Evolutionary conservation across 108 stramenopile genomes (phyloP).

Genomic region (Pseudonitzschia multistriata): DNA sequence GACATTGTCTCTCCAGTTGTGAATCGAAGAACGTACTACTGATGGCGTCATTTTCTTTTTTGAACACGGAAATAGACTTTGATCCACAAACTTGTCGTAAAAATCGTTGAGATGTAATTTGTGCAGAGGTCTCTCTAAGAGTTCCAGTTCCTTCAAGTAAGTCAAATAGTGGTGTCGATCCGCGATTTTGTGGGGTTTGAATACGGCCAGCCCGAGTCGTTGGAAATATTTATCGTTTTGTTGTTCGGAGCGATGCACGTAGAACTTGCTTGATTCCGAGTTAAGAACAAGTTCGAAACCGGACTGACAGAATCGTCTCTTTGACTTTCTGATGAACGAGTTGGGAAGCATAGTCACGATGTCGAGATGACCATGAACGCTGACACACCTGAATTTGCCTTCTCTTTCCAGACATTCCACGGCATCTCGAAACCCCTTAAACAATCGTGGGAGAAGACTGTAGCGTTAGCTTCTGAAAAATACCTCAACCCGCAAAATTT

Average conservation of each 20-base stretch:
- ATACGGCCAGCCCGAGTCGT: slow-evolving; percentile 3
- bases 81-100: slow-evolving; percentile 4
- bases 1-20: background rate
- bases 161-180: slow-evolving; percentile 10
- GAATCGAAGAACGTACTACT: background rate
- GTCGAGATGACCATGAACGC: slow-evolving; percentile 19
- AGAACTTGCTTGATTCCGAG: slow-evolving; percentile 6
- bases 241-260: background rate
- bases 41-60: slow-evolving; percentile 8
- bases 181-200: background rate
- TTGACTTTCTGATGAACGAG: background rate
- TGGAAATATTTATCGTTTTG: background rate
- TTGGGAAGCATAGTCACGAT: slow-evolving; percentile 21
- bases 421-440: slow-evolving; percentile 14
- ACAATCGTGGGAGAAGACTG: background rate
- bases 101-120: slow-evolving; percentile 16
- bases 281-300: slow-evolving; percentile 10
- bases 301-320: slow-evolving; percentile 1
- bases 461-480: background rate
- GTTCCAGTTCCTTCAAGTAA: slow-evolving; percentile 4
- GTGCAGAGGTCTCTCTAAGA: slow-evolving; percentile 4
- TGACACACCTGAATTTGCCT: slow-evolving; percentile 19
- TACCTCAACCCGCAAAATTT: background rate
- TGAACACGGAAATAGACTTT: slow-evolving; percentile 6
- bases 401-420: slow-evolving; percentile 15